Percentiles rank a stretch among this genome's conserved stretches.
phyloP scores from a whole-genome alignment of 345 rosid genomes.

The Eutrema japonicum region DNA sequence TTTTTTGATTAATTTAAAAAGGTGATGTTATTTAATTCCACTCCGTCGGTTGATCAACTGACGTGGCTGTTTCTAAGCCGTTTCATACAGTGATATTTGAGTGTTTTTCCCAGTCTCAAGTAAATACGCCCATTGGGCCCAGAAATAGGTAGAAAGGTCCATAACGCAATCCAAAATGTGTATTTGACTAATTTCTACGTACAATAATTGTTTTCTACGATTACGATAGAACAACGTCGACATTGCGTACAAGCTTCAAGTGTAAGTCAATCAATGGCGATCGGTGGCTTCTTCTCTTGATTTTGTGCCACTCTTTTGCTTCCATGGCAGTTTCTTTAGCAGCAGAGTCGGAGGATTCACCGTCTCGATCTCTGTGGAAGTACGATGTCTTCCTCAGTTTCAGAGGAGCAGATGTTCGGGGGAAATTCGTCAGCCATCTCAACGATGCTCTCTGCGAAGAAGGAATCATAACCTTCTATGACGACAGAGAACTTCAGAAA shows the following conservation, averaged over 20 bases:
- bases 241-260: background rate
- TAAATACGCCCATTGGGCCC: no score
- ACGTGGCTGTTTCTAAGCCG: no score
- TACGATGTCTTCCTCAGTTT: slow-evolving; percentile 40
- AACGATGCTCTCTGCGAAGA: background rate
- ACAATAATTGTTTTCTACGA: no score
- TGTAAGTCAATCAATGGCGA: no score
- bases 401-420: slow-evolving; percentile 36
- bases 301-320: background rate
- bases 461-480: slow-evolving; percentile 25
- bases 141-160: no score
- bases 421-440: slow-evolving; percentile 18
- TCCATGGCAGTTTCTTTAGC: slow-evolving; percentile 6
- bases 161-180: no score
- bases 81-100: no score
- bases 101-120: no score
- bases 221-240: background rate
- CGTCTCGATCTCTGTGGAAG: slow-evolving; percentile 20
- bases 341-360: background rate
- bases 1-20: no score
- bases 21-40: no score
- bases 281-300: background rate
- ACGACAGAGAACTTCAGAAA: slow-evolving; percentile 16
- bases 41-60: background rate
- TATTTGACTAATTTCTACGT: no score